Evolutionary conservation across 2,329 filamentous ascomycete genomes (phyloP), one percentile per base, ranked within the genome.

Genomic region (Esteya vermicola): DNA sequence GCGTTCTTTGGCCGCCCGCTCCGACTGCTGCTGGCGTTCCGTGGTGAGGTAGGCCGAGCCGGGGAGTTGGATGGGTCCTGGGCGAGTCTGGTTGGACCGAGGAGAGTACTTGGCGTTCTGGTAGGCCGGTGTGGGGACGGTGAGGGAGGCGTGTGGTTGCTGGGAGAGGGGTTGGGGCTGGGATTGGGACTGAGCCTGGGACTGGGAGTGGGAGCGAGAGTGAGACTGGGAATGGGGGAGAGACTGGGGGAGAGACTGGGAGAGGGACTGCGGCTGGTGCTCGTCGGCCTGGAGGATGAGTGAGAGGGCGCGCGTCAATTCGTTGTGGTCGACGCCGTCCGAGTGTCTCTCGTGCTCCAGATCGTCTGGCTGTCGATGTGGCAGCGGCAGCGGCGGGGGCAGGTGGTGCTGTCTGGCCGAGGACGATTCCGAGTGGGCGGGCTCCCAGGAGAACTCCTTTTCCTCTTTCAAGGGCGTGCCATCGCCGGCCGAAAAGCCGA

Each of bases 1-100:
- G 14, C 57, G 51, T 27, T 56, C 48, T 35, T 54, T 56, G 28
- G 57, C 57, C 21, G 56, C 56, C 7, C 54, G 49, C 43, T 57
- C 56, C 1, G 56, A 58, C 27, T 43, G 34, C 22, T 49, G 40
- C 26, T 45, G 47, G 18, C 47, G 47, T 23, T 45, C 39, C 9
- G 16, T 22, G 30, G 46, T 44, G 14, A 44, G 40, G 22, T 49
- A 49, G 6, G 41, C 39, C 19, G 43, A 41, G 13, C 36, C 43
- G 2, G 47, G 3, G 41, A 13, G 22, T 13, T 37, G 36, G 27
- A 28, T 20, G 9, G 12, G 20, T 27, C 4, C 3, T 14, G 5
- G 21, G 13, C 33, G 32, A n/a, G n/a, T 34, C 32, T 34, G 32
- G 16, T 22, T 14, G 14, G 33, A 35, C 33, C n/a, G n/a, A n/a